Base-by-base conservation (phyloP, 176 grass and related monocot species). In the Rhynchospora breviuscula region DNA sequence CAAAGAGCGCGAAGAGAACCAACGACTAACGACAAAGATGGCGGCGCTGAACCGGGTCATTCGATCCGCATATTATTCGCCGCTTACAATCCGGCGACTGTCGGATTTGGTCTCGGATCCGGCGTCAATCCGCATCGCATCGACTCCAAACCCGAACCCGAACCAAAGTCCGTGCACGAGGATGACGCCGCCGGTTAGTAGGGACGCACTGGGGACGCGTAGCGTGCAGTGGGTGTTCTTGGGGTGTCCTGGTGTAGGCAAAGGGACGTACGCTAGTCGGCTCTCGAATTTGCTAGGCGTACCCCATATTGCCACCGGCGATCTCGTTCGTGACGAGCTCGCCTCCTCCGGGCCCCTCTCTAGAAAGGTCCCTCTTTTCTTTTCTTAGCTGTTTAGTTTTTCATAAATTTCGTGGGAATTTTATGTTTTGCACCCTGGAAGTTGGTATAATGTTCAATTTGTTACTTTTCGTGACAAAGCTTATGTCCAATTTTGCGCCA, bases 261-360 rank as follows among this genome's bases (percentile, higher is more conserved):
- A 99, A 86, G 96, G 96, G 15, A 99, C 96, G 79, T 99, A 99
- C 80, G 96, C 96, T 7, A 89, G 96, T 89, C 86, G 96, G 71
- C 96, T 99, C 86, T 93, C 93, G 48, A 89, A 79, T 87, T 84
- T 93, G 4, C 86, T 98, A 58, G 56, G 85, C 70, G 92, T 95
- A 46, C 96, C 96, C 26, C 96, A 98, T 91, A 95, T 98, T 84
- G 87, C 96, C 89, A 98, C 96, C 83, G 96, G 96, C 9, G 96
- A 98, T 89, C 96, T 98, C 70, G 93, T 98, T 40, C 92, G 96
- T 40, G 88, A 95, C 59, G 93, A 92, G 63, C 89, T 93, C 17
- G 87, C 89, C 19, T 88, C 95, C 1, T 76, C 78, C 0, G 83
- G 85, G 8, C 86, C 92, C 72, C 72, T 92, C 68, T 80, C 93